Base-by-base conservation (phyloP, 2,329 filamentous ascomycete species). In the Penicillium janthinellum region DNA sequence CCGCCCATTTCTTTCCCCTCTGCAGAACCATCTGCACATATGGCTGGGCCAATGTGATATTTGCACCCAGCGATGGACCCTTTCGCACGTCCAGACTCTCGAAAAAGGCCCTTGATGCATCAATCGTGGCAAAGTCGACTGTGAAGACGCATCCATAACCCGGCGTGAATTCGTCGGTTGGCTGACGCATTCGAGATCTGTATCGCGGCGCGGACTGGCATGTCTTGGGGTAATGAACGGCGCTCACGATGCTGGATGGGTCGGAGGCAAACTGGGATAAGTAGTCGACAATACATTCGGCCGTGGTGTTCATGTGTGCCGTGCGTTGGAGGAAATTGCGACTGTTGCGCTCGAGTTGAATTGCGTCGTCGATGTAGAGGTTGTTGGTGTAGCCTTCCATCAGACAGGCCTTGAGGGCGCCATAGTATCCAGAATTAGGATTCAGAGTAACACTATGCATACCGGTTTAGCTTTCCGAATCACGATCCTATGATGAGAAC, bases 331-430 rank as follows among this genome's bases (percentile, higher is more conserved):
- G 57, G 38, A 58, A 68, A 51, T 66, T 45, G n/a, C 57, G 56
- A 38, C 64, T 65, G 57, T 70, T 70, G 20, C n/a, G 37, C 48
- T 63, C 63, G 11, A 70, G 42, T n/a, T 57, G 49, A 10, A 61
- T 57, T 12, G 61, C 67, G 38, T 70, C 67, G 25, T 53, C 52
- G 11, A 50, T 35, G 52, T 63, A 62, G 34, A 68, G 50, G 17
- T 64, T 59, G 31, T 60, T 56, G 35, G 52, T 51, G 47, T 69
- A 67, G 45, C 15, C 31, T 28, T 34, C 45, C 1, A 34, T n/a
- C 8, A 44, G 37, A 4, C 41, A 53, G 53, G 31, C 31, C 35
- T 8, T 49, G 4, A 48, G 38, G 10, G 54, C 44, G 4, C 14
- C 17, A 17, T 50, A 56, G 37, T 50, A 49, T 8, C 25, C 14